Evolutionary conservation across 2,329 filamentous ascomycete species (phyloP).

Genomic region (Chrysosporium keratinophilum): DNA sequence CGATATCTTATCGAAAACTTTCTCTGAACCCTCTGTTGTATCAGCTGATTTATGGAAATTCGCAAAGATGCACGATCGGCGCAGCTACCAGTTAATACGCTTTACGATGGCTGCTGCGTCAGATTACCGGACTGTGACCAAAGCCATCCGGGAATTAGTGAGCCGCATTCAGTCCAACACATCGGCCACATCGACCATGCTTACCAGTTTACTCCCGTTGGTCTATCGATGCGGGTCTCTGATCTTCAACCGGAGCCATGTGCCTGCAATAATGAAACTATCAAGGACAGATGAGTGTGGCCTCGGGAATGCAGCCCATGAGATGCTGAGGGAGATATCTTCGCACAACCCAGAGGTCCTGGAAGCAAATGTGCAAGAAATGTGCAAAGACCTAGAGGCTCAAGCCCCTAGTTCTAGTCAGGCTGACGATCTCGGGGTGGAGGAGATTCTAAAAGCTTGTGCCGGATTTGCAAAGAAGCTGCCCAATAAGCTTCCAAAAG

Average conservation of each 20-base stretch:
- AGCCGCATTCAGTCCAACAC: constrained; percentile 65
- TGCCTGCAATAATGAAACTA: constrained; percentile 78
- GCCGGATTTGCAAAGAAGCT: constrained; percentile 83
- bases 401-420: constrained; percentile 62
- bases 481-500: constrained; percentile 68
- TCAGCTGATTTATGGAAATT: constrained; percentile 77
- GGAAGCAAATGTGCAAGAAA: constrained; percentile 80
- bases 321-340: constrained; percentile 85
- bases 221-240: constrained; percentile 75
- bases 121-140: constrained; percentile 83
- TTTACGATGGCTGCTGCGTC: constrained; percentile 76
- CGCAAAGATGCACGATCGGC: constrained; percentile 79
- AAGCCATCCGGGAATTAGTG: constrained; percentile 79
- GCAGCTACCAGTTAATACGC: constrained; percentile 77
- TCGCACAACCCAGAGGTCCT: constrained; percentile 80
- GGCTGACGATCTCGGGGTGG: constrained; percentile 61
- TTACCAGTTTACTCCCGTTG: constrained; percentile 72
- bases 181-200: constrained; percentile 44
- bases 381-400: constrained; percentile 75
- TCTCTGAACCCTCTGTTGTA: constrained; percentile 65
- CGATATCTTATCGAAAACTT: constrained; percentile 59
- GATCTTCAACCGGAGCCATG: constrained; percentile 88
- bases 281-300: constrained; percentile 74
- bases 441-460: constrained; percentile 87
- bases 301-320: constrained; percentile 68